phyloP scores from a whole-genome alignment of 139 green algal genomes.

The Auxenochlorella pyrenoidosa region DNA sequence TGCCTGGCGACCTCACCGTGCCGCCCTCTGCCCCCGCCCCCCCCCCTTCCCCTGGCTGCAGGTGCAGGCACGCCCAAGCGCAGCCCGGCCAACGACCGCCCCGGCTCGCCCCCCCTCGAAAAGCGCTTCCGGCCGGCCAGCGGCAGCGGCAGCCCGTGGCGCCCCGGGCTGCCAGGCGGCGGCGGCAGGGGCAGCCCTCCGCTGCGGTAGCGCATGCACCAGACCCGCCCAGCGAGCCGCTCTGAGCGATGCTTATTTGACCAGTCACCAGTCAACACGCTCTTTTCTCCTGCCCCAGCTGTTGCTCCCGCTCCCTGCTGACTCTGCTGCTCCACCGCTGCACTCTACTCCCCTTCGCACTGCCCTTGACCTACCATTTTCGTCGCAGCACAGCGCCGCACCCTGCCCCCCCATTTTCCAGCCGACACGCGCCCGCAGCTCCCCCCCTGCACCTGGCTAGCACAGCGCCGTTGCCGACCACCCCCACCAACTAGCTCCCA shows the following conservation, averaged over 20 bases:
- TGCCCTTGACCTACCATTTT: too few relatives aligned
- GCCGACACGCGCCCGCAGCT: too few relatives aligned
- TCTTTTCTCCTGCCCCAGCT: neutral
- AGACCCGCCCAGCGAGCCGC: too few relatives aligned
- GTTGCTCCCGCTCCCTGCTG: neutral
- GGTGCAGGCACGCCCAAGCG: slow-evolving; percentile 22
- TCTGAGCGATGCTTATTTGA: too few relatives aligned
- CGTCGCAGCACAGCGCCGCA: too few relatives aligned
- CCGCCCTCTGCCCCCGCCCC: neutral
- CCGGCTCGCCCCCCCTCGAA: slow-evolving; percentile 22
- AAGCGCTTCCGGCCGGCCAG: slow-evolving; percentile 24
- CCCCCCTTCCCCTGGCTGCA: neutral
- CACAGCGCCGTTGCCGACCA: too few relatives aligned
- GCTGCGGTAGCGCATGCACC: neutral
- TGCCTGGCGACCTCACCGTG: neutral
- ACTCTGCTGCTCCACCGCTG: neutral
- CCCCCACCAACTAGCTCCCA: too few relatives aligned
- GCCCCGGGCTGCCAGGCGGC: neutral
- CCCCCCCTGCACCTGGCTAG: too few relatives aligned
- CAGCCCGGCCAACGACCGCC: neutral
- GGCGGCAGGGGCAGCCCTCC: slow-evolving; percentile 9
- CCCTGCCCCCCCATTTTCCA: too few relatives aligned
- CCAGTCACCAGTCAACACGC: too few relatives aligned
- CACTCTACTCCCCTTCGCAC: neutral
- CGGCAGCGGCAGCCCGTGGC: neutral